Conservation (phyloP, 257 asterid species). For the Solanum appendiculatum region DNA sequence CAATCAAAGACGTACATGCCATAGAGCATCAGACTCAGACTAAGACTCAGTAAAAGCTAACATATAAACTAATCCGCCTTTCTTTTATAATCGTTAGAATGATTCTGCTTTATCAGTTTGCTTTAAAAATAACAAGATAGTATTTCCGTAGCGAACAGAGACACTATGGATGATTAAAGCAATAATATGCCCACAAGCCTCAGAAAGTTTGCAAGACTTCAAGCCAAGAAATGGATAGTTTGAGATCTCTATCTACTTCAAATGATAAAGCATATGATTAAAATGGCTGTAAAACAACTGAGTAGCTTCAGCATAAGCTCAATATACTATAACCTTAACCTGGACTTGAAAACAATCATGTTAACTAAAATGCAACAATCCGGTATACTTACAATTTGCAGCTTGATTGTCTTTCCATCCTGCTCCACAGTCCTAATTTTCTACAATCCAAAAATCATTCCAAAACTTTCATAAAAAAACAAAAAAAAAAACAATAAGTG, state of each 20-base stretch:
- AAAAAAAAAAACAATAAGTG: background rate
- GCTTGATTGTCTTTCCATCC: conserved; percentile 92
- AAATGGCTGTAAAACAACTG: background rate
- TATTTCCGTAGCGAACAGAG: background rate
- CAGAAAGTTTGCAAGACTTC: background rate
- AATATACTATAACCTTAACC: background rate
- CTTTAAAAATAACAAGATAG: background rate
- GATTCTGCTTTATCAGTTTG: background rate
- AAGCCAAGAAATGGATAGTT: background rate
- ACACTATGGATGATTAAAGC: background rate
- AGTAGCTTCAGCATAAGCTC: background rate
- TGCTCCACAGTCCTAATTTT: conserved; percentile 94
- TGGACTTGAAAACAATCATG: background rate
- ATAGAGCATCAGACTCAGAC: background rate
- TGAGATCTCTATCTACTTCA: background rate
- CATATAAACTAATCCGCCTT: background rate
- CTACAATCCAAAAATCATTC: conserved; percentile 22
- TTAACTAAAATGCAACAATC: background rate
- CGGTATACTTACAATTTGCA: conserved; percentile 79
- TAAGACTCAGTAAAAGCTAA: background rate
- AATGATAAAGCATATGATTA: background rate
- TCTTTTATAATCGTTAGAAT: background rate
- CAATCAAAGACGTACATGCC: background rate
- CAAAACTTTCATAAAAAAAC: background rate
- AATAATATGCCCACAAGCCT: background rate